Evolutionary conservation across 305 asterid species (phyloP), one percentile per base, ranked within the genome.

Genomic region (Fraxinus greggii): DNA sequence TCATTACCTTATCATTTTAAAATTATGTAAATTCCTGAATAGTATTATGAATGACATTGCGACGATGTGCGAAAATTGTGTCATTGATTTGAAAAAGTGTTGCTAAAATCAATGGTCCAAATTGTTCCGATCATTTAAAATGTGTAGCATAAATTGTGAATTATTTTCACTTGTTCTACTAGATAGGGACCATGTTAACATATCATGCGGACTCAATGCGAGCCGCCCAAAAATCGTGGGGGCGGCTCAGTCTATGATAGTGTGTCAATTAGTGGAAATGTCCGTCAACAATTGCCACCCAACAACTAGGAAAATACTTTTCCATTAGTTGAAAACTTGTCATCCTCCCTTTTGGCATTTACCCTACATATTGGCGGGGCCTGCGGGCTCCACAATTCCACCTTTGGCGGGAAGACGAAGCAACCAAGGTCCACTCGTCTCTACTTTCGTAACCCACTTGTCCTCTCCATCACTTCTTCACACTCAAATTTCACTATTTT

Each of bases 401-500:
- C 5, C 83, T 70, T 33, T 85, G 92, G 93, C 93, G 97, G 94
- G 91, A 88, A 89, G 83, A 33, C 4, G 86, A 92, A 88, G 92
- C 94, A 84, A 88, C 81, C n/a, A 12, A 45, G 84, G 84, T 79
- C 91, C 93, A 84, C 89, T 82, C 84, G 38, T 73, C 84, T 21
- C 87, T 8, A 72, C 86, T 87, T 87, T 81, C 89, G 87, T 85
- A 82, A 29, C 83, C 85, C 77, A 88, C 83, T 82, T 78, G 83
- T 61, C 61, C 80, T 79, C 78, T 13, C 1, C 0, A 13, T 45
- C 19, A 13, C 56, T 45, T 45, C n/a, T 45, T 45, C 19, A 15
- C 59, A 48, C 0, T 48, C 59, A 15, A 15, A 48, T 17, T 48
- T 48, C 59, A 15, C 19, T 4, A 48, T 48, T 48, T 40, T 40